Base-by-base conservation (phyloP, 2,329 filamentous ascomycete genomes). In the Phoma sp. region DNA sequence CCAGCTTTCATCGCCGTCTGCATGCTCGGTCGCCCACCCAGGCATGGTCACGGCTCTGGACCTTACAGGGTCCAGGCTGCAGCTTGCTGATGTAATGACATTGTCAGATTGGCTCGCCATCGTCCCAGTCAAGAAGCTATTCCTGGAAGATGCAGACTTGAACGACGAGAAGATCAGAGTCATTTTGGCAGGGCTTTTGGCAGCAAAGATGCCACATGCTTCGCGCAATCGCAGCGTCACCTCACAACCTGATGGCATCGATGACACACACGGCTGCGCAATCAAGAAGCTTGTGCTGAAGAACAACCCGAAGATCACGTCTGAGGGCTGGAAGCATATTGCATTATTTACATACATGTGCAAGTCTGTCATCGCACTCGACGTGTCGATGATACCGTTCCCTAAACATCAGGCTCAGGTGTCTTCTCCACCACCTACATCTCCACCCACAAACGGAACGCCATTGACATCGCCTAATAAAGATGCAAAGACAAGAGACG, bases 71-170 rank as follows among this genome's bases (percentile, higher is more conserved):
- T 96, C 95, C 61, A 88, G 88, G 72, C 83, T 99, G 77, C 89
- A 94, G 55, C 77, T 96, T 40, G 84, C 89, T 2, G 95, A 99
- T 71, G 82, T 96, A 24, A 77, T 93, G 45, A 97, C 95, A 0
- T 82, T 99, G 2, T 91, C 93, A 44, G 95, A 99, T 72, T 99
- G 94, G 81, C 82, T 99, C 36, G 94, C 95, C 5, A 87, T 99
- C 6, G 94, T 98, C 0, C 94, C 95, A 0, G 88, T 98, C 2
- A 89, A 90, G 63, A 92, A 96, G 68, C 77, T 99, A 0, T 82
- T 96, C 6, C 77, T 98, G 50, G 93, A 97, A 68, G 91, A 96
- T 70, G 94, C 92, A 57, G 90, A 92, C 6, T 77, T 99, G 33
- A 91, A 85, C 1, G 93, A 98, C 67, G 92, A 96, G 72, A 92